Evolutionary conservation across 495 filamentous ascomycete species (phyloP), one percentile per base, ranked within the genome.

Genomic region (Parmelia sp.): DNA sequence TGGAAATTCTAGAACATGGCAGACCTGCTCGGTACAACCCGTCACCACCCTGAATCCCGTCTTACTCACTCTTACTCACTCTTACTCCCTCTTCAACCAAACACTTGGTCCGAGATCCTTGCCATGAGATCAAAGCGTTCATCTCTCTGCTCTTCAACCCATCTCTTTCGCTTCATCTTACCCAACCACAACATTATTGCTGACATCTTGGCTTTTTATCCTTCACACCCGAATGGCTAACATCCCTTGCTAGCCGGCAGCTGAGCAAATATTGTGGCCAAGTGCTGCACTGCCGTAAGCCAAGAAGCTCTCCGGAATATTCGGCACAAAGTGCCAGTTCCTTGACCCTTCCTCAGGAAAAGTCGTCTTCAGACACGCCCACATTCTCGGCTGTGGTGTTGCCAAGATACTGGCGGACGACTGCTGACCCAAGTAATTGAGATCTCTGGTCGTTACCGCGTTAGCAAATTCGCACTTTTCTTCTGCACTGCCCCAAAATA

Each of bases 371-470:
- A 19, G 51, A 51, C 19, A 36, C 45, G 55, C 23, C 12, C 19
- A 66, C 47, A 19, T 69, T 66, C 45, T 68, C 69, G 25, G 63
- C 29, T 5, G 55, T 62, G 33, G 63, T 61, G 36, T 25, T 25
- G 33, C 61, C 66, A 6, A 85, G 73, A 69, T 83, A 86, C 8
- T 68, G 53, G 39, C 63, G 66, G 14, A 85, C 82, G 0, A 74
- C 69, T 29, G 75, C 64, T 31, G 76, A 81, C n/a, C 73, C 63
- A 59, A 82, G 68, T 39, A 85, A 64, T 27, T 75, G 63, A 29
- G 70, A 69, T 73, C 73, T 78, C 80, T 81, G 65, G n/a, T 47
- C 19, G n/a, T 19, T 8, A 58, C 51, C 15, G 66, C 36, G 39
- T 62, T 40, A 67, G 73, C 60, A 68, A 68, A 21, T 58, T 44